phyloP scores from a whole-genome alignment of 768 basidiomycete genomes.

The Hebeloma cylindrosporum region DNA sequence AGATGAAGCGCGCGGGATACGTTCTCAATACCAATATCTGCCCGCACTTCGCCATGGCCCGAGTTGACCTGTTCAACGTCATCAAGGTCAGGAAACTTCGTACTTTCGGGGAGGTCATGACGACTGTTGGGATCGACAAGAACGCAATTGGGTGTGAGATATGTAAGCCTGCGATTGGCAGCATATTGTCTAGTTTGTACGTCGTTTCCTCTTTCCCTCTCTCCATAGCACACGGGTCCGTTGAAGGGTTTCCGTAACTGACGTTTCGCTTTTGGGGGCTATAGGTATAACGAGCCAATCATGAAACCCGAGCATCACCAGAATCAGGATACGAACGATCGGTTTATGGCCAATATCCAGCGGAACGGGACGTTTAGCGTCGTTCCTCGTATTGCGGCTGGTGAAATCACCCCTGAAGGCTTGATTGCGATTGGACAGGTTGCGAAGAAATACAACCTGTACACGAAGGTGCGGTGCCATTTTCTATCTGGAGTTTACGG shows the following conservation, averaged over 20 bases:
- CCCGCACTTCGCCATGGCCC: conserved; percentile 60
- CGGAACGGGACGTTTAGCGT: conserved; percentile 71
- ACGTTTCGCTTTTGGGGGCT: too few species aligned
- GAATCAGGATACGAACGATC: conserved; percentile 74
- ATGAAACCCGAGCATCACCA: conserved; percentile 62
- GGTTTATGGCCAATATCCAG: conserved; percentile 71
- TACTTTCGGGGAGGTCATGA: conserved; percentile 57
- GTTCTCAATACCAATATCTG: conserved; percentile 60
- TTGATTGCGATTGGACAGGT: conserved; percentile 64
- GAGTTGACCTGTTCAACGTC: conserved; percentile 67
- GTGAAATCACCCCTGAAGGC: conserved; percentile 68
- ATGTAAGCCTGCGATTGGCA: conserved; percentile 69
- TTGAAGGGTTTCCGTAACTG: too few species aligned
- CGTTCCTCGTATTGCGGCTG: conserved; percentile 68
- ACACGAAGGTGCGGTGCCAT: conserved; percentile 64
- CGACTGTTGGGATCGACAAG: conserved; percentile 43
- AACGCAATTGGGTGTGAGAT: conserved; percentile 66
- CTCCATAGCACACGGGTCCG: too few species aligned
- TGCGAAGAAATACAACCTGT: conserved; percentile 65
- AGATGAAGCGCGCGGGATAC: conserved; percentile 69
- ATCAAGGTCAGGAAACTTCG: conserved; percentile 61
- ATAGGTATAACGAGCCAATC: conserved; percentile 65
- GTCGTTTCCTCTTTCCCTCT: too few species aligned
- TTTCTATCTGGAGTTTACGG: too few species aligned
- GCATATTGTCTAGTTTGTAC: conserved; percentile 47